These are phyloP conservation scores for Raffaelea albimanens DNA, from an alignment of 2,329 filamentous ascomycete species.

Conservation along the genomic window DNA sequence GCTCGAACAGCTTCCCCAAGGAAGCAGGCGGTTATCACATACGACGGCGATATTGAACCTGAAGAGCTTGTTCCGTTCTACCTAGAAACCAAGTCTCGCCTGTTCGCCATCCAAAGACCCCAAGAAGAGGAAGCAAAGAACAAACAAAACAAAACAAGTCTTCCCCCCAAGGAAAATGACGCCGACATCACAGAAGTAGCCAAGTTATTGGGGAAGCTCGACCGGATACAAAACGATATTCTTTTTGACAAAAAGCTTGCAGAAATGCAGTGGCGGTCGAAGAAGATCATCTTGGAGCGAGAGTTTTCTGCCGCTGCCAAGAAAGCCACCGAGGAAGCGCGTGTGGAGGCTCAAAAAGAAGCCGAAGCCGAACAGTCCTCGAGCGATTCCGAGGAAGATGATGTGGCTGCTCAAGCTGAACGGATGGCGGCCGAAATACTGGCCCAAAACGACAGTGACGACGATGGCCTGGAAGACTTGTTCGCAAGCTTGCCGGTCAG, in stretches of 20 bases:
- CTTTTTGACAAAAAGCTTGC: conserved; percentile 62
- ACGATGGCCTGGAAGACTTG: conserved; percentile 39
- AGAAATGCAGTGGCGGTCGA: conserved; percentile 54
- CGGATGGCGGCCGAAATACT: conserved; percentile 48
- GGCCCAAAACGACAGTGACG: conserved; percentile 42
- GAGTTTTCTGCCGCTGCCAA: conserved; percentile 42
- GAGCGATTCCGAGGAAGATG: conserved; percentile 15
- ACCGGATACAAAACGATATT: conserved; percentile 67
- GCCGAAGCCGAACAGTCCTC: conserved; percentile 12
- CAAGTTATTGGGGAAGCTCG: conserved; percentile 64
- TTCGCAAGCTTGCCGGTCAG: conserved; percentile 53
- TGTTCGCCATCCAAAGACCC: conserved; percentile 53
- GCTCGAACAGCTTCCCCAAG: conserved; percentile 23
- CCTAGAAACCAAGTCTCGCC: conserved; percentile 60
- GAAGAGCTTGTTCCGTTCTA: conserved; percentile 69
- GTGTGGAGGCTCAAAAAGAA: conserved; percentile 14
- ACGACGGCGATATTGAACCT: conserved; percentile 63
- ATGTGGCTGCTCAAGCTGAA: not conserved
- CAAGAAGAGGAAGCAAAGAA: conserved; percentile 31
- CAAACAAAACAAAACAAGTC: conserved; percentile 23
- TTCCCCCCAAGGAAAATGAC: conserved; percentile 3
- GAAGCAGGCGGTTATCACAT: conserved; percentile 39
- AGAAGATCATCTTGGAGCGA: conserved; percentile 50
- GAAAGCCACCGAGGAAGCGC: conserved; percentile 23
- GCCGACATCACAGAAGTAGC: conserved; percentile 39